Evolutionary conservation across 2,329 filamentous ascomycete genomes (phyloP), one percentile per base, ranked within the genome.

Genomic region (Paradendryphiella salina): DNA sequence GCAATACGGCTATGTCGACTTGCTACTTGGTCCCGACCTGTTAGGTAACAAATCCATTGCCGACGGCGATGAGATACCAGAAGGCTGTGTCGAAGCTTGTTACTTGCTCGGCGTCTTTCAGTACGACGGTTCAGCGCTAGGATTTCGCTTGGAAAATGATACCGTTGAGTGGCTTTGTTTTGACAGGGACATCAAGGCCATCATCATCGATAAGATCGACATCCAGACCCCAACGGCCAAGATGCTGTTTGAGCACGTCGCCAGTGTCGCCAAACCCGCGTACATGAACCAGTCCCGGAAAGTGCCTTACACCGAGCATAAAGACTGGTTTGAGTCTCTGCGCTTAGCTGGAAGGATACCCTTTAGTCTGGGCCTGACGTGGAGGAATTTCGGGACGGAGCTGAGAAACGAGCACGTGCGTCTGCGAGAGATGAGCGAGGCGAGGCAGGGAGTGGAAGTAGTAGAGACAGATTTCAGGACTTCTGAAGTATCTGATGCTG

Each of bases 361-460:
- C 3, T 29, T 77, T 23, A 75, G 73, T 9, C 75, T 59, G 7
- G 43, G 31, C 3, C 23, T 61, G 6, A 40, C 52, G 2, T 61
- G 57, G 61, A 60, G 33, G 38, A 48, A 17, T 1, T 48, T 38
- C 32, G 52, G 48, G 7, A 40, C 26, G 5, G 57, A 59, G 6
- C 18, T 52, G 33, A 38, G 32, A 32, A 14, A 37, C 14, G 35
- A 40, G 28, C 4, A 37, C 3, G 15, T 10, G 31, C 17, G 4
- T 32, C 10, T n/a, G 38, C 14, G 5, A 23, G n/a, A 4, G 23
- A 11, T 35, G 41, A 6, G 15, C 8, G 20, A 14, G 1, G 42
- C 11, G 32, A 28, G 21, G 5, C 31, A 21, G 11, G 8, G 21
- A 11, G 17, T 9, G 1, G 1, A 14, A 0, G 14, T 4, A 11